Base-by-base conservation (phyloP, 2,329 filamentous ascomycete species). In the Xylariaceae sp. region DNA sequence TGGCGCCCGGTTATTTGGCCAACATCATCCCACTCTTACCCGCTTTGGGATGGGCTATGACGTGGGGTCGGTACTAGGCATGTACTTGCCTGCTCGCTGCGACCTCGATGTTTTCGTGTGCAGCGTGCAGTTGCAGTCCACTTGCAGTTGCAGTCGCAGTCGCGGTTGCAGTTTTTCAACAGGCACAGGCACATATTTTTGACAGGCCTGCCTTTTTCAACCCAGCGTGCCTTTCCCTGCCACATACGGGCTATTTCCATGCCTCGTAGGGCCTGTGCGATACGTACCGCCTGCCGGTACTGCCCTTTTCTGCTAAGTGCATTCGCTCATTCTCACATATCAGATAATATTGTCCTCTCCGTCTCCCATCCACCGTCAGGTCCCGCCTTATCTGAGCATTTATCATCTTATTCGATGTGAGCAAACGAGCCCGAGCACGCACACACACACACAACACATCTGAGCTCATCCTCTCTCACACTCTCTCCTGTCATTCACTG, bases 1-100 rank as follows among this genome's bases (percentile, higher is more conserved):
- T 60, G 58, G 56, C 58, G 49, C 50, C 37, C 13, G 55, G 37
- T 23, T 51, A 60, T 57, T 60, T 57, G 58, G 23, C 37, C 30
- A 41, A 23, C 48, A 15, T 59, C 15, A 8, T 50, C 17, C 30
- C 41, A 45, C 41, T 45, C 41, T 45, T 45, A 45, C 10, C 57
- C 39, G 45, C 47, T 41, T 55, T 41, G 23, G 23, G 23, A 51
- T 17, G 30, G 41, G 15, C 41, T 45, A 60, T 60, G 58, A 60
- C 58, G 58, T 60, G 50, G 44, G 51, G 35, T 45, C 30, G 4
- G 15, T 18, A 17, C 18, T 52, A 18, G 8, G 34, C 9, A 37
- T 30, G 23, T 30, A 39, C 15, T 34, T 52, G 13, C 8, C 37
- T 41, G 48, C 11, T 11, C 5, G 13, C 13, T 45, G 5, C 41